Conservation (phyloP, 2,329 filamentous ascomycete genomes). For the Colletotrichum gigasporum region DNA sequence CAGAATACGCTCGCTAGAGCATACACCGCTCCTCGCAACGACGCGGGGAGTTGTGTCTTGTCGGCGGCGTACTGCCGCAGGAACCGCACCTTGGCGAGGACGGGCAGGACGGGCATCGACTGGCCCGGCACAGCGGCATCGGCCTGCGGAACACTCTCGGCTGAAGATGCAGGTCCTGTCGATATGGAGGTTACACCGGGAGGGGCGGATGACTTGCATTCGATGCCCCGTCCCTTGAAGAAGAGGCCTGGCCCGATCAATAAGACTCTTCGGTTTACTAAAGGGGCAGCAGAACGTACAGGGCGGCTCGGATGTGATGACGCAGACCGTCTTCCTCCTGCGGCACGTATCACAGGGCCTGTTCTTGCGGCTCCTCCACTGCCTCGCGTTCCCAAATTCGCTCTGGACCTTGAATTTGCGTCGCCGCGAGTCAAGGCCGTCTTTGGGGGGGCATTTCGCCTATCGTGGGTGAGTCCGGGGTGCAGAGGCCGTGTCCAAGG, state of each 20-base stretch:
- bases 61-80: constrained; percentile 47
- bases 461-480: no score
- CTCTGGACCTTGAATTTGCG: constrained; percentile 53
- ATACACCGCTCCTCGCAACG: constrained; percentile 55
- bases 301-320: constrained; percentile 53
- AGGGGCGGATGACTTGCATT: constrained; percentile 42
- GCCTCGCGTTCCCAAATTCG: constrained; percentile 50
- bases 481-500: no score
- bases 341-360: constrained; percentile 57
- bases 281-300: constrained; percentile 44
- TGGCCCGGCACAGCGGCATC: neutral
- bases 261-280: neutral
- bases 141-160: neutral
- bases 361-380: constrained; percentile 55
- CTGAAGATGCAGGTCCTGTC: neutral
- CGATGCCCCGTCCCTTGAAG: constrained; percentile 44
- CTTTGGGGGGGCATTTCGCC: neutral
- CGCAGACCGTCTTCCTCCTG: constrained; percentile 56
- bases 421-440: constrained; percentile 1
- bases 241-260: constrained; percentile 39
- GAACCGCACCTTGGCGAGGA: constrained; percentile 55
- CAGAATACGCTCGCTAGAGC: constrained; percentile 54
- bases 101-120: constrained; percentile 51
- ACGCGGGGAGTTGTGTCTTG: constrained; percentile 52
- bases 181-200: neutral